Evolutionary conservation across 129 eudicot genomes (phyloP).

Genomic region (Flaveria bidentis): DNA sequence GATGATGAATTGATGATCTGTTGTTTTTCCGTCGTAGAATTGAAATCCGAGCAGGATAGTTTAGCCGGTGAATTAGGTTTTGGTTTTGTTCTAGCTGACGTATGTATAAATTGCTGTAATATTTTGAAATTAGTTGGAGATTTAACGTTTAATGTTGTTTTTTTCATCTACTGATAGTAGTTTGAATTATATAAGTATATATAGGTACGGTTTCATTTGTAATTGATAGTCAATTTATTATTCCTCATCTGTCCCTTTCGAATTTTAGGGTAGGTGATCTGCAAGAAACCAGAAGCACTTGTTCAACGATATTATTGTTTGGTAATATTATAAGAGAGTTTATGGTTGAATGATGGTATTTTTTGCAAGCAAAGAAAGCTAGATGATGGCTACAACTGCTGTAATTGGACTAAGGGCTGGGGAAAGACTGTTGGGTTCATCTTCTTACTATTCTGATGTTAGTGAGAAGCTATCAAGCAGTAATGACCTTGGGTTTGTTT

Average conservation of each 20-base stretch:
- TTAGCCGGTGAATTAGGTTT: slow-evolving; percentile 1
- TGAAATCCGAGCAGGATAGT: slow-evolving; percentile 8
- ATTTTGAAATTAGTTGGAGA: neutral
- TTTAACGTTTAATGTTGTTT: slow-evolving; percentile 12
- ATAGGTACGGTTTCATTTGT: neutral
- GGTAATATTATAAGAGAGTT: neutral
- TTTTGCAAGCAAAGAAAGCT: slow-evolving; percentile 27
- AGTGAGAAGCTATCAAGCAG: slow-evolving; percentile 57
- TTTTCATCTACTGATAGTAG: neutral
- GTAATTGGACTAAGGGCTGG: slow-evolving; percentile 87
- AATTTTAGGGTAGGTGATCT: neutral
- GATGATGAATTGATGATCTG: neutral
- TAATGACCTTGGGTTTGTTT: slow-evolving; percentile 37
- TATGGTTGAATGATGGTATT: slow-evolving; percentile 30
- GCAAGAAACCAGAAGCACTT: slow-evolving; percentile 4
- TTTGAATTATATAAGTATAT: neutral
- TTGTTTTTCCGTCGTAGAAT: slow-evolving; percentile 9
- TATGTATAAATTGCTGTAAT: neutral
- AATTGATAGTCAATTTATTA: neutral
- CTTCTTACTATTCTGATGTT: slow-evolving; percentile 67
- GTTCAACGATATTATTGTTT: neutral
- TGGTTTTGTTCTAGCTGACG: slow-evolving; percentile 13
- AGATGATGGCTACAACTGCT: slow-evolving; percentile 82
- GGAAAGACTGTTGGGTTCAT: slow-evolving; percentile 64
- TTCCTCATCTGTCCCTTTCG: neutral